Percentiles rank a stretch among this genome's conserved stretches.
These are phyloP conservation scores for Andrographis paniculata DNA, from an alignment of 305 asterid genomes.

Conservation along the genomic window DNA sequence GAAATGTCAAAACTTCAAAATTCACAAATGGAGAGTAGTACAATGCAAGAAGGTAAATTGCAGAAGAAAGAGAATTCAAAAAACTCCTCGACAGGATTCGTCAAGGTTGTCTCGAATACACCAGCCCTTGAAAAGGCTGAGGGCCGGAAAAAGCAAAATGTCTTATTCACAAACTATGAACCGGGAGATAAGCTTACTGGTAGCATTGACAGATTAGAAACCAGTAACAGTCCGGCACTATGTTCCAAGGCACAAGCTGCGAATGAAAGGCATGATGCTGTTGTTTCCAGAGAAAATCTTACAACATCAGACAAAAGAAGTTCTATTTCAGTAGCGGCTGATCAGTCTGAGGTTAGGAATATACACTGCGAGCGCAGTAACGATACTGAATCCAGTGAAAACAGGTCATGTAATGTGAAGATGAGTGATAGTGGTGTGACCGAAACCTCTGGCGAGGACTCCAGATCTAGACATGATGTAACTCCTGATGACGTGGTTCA, in stretches of 20 bases:
- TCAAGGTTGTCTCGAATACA: not conserved
- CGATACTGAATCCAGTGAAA: conserved; percentile 15
- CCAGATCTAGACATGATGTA: conserved; percentile 36
- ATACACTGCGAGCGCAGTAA: not conserved
- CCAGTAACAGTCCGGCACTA: not conserved
- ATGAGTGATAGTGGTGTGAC: conserved; percentile 33
- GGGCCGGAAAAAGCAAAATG: not conserved
- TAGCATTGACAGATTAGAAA: not conserved
- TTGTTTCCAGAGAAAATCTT: no score
- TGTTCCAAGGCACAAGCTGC: conserved; percentile 9
- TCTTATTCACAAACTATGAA: not conserved
- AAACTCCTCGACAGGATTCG: not conserved
- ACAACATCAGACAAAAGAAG: no score
- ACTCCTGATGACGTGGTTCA: conserved; percentile 84
- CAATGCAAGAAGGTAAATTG: not conserved
- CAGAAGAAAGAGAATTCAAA: not conserved
- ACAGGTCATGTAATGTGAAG: conserved; percentile 29
- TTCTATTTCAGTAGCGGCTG: no score
- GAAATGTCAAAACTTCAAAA: not conserved
- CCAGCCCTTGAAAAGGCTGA: not conserved
- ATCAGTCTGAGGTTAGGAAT: not conserved
- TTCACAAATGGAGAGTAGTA: not conserved
- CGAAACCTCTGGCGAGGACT: conserved; percentile 57
- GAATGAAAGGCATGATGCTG: conserved; percentile 7
- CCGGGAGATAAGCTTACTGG: not conserved